Percentiles rank a stretch among this genome's conserved stretches.
These are phyloP conservation scores for barrel medic (Medicago truncatula) DNA, from an alignment of 306 rosid species.

Conservation along the genomic window MtrunA17r5.0-ANR NC_053042.1:35764001-35764500, in stretches of 20 bases:
- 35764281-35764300: neutral
- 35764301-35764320: neutral
- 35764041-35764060: slow-evolving; percentile 8
- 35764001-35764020: neutral
- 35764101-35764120: neutral
- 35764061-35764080: neutral
- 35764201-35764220: neutral
- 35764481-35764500: too few relatives aligned
- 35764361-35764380: neutral
- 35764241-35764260: neutral
- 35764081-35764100: neutral
- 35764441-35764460: neutral
- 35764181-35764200: too few relatives aligned
- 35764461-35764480: neutral
- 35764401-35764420: neutral
- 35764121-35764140: neutral
- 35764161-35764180: too few relatives aligned
- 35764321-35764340: slow-evolving; percentile 9
- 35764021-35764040: neutral
- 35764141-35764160: neutral
- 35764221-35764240: slow-evolving; percentile 2
- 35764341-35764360: neutral
- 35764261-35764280: neutral
- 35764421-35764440: neutral
- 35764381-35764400: slow-evolving; percentile 9